phyloP scores from a whole-genome alignment of 768 basidiomycete species.

The Pleurotus citrinopileatus region DNA sequence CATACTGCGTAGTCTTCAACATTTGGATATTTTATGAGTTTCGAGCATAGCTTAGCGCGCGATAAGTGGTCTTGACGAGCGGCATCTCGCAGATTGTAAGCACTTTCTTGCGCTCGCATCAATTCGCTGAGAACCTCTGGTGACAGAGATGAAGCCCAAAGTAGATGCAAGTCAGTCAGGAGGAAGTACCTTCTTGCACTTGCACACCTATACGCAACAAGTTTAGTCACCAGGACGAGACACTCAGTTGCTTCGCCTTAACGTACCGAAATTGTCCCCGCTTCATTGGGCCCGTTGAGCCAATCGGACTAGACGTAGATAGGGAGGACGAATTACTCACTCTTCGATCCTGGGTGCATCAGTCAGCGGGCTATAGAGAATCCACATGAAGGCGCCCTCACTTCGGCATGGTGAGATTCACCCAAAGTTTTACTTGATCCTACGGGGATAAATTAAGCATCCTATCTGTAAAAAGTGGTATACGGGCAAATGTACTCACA shows the following conservation, averaged over 20 bases:
- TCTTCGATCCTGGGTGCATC: constrained; percentile 58
- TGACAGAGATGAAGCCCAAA: not conserved
- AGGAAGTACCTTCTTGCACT: constrained; percentile 65
- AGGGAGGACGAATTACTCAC: constrained; percentile 32
- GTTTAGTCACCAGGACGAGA: constrained; percentile 9
- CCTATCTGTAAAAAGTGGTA: not conserved
- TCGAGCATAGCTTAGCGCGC: constrained; percentile 76
- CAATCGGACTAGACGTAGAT: not conserved
- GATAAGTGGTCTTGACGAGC: constrained; percentile 59
- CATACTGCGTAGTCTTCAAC: constrained; percentile 72
- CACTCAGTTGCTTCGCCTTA: not conserved
- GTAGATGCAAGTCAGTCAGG: not conserved
- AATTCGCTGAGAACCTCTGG: constrained; percentile 75
- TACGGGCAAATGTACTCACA: constrained; percentile 32
- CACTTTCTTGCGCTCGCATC: constrained; percentile 77
- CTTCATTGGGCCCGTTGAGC: constrained; percentile 28
- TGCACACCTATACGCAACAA: constrained; percentile 60
- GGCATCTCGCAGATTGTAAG: constrained; percentile 69
- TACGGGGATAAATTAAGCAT: constrained; percentile 20
- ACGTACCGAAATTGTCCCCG: constrained; percentile 75
- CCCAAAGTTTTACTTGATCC: constrained; percentile 82
- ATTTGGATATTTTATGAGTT: constrained; percentile 77
- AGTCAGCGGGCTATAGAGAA: not conserved
- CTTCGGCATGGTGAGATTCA: constrained; percentile 79
- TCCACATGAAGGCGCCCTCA: constrained; percentile 25